A percentile compares a stretch with the other conserved stretches of the same genome.
Evolutionary conservation across 108 stramenopile genomes (phyloP).

Genomic region (Nitzschia sp.): DNA sequence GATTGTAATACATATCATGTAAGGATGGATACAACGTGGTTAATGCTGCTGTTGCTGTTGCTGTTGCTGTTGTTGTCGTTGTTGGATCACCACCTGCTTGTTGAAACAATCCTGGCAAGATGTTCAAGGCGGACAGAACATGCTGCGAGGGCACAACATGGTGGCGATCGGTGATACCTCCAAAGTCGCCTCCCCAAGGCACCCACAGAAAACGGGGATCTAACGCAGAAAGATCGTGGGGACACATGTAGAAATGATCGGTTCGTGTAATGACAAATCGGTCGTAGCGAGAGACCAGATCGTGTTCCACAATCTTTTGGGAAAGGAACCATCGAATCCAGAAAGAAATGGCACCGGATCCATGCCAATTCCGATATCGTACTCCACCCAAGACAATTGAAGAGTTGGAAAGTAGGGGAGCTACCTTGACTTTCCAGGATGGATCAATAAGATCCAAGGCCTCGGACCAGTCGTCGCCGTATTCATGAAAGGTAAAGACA

Average conservation of each 20-base stretch:
- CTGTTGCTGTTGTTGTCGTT: neutral
- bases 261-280: slow-evolving; percentile 51
- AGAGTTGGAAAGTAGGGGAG: slow-evolving; percentile 1
- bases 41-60: neutral
- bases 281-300: slow-evolving; percentile 29
- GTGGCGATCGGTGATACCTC: slow-evolving; percentile 45
- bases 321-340: slow-evolving; percentile 45
- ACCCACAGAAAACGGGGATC: slow-evolving; percentile 30
- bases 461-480: slow-evolving; percentile 44
- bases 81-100: too few relatives aligned
- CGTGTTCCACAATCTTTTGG: slow-evolving; percentile 11
- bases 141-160: slow-evolving; percentile 4
- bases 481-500: slow-evolving; percentile 34
- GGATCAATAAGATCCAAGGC: slow-evolving; percentile 48
- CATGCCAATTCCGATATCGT: slow-evolving; percentile 1
- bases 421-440: slow-evolving; percentile 22
- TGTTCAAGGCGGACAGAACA: slow-evolving; percentile 36
- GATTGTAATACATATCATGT: neutral
- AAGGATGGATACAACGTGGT: neutral
- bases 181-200: slow-evolving; percentile 39
- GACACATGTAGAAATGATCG: slow-evolving; percentile 51
- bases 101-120: slow-evolving; percentile 31
- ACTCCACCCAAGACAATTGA: slow-evolving; percentile 30
- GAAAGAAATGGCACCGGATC: slow-evolving; percentile 40
- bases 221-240: slow-evolving; percentile 25